A percentile compares a stretch with the other conserved stretches of the same genome.
These are phyloP conservation scores for Eragrostis nindensis DNA, from an alignment of 176 grass and related monocot genomes.

Conservation along the genomic window DNA sequence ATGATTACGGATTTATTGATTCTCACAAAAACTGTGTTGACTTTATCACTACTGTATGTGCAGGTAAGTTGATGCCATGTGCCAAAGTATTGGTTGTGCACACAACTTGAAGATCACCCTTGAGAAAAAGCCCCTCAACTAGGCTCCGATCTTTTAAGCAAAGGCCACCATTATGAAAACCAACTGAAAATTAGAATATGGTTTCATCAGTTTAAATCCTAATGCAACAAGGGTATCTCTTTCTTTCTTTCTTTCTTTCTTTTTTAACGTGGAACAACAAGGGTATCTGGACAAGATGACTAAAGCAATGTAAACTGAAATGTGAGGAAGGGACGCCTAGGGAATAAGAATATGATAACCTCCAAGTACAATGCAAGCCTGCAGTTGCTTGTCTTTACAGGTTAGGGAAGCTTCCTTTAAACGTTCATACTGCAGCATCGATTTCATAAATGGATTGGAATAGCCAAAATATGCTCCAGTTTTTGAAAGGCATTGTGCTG, in stretches of 20 bases:
- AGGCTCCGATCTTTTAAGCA: conserved; percentile 80
- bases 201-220: conserved; percentile 20
- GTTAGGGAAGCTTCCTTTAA: conserved; percentile 77
- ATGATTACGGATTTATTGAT: conserved; percentile 28
- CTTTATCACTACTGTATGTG: conserved; percentile 95
- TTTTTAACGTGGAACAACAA: conserved; percentile 35
- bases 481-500: conserved; percentile 81
- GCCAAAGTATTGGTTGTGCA: conserved; percentile 98
- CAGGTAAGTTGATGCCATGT: conserved; percentile 91
- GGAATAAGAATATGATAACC: conserved; percentile 55
- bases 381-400: conserved; percentile 87
- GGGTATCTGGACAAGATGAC: conserved; percentile 7
- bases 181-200: conserved; percentile 68
- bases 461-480: conserved; percentile 63
- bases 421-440: conserved; percentile 73
- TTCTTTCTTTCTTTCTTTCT: no score
- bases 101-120: conserved; percentile 86
- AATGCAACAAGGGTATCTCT: no score
- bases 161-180: conserved; percentile 93
- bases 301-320: conserved; percentile 25
- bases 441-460: conserved; percentile 95
- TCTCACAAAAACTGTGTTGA: conserved; percentile 96
- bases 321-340: conserved; percentile 27
- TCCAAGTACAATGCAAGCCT: conserved; percentile 80
- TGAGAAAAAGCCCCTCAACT: conserved; percentile 91